These are phyloP conservation scores for Geranium incanum DNA, from an alignment of 441 rosid genomes.

Conservation along the genomic window DNA sequence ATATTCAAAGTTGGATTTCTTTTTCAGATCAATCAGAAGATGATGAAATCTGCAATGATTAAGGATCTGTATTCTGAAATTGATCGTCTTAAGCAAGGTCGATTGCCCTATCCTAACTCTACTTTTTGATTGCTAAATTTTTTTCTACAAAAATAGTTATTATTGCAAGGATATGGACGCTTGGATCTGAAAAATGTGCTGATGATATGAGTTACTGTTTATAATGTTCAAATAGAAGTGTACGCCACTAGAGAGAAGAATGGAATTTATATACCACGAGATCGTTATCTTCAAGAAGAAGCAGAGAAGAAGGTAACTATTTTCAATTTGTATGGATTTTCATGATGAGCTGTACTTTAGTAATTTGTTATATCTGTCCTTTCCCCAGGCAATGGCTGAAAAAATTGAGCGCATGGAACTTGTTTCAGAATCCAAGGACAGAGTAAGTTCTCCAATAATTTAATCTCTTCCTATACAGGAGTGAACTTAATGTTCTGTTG, in stretches of 20 bases:
- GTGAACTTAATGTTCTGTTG: not conserved
- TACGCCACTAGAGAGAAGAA: slow-evolving; percentile 97
- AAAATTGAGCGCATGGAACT: slow-evolving; percentile 90
- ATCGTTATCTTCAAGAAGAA: slow-evolving; percentile 86
- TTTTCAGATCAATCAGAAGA: slow-evolving; percentile 77
- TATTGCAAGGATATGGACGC: not conserved
- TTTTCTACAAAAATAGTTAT: no score
- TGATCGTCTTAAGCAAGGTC: slow-evolving; percentile 5
- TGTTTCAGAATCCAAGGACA: slow-evolving; percentile 75
- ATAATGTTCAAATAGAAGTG: slow-evolving; percentile 49
- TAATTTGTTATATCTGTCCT: slow-evolving; percentile 14
- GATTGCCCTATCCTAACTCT: not conserved
- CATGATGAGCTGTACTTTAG: not conserved
- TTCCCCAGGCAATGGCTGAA: slow-evolving; percentile 83
- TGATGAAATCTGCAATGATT: slow-evolving; percentile 52
- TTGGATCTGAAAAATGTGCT: not conserved
- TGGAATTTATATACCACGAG: slow-evolving; percentile 90
- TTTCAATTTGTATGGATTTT: not conserved
- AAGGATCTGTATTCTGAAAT: slow-evolving; percentile 6
- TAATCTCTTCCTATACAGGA: not conserved
- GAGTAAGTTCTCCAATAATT: slow-evolving; percentile 30
- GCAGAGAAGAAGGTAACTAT: slow-evolving; percentile 73
- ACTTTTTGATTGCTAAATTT: not conserved
- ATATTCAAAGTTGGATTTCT: not conserved
- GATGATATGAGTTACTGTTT: not conserved